Evolutionary conservation across 371 early-diverging fungal species (phyloP).

Genomic region (Coemansia sp.): DNA sequence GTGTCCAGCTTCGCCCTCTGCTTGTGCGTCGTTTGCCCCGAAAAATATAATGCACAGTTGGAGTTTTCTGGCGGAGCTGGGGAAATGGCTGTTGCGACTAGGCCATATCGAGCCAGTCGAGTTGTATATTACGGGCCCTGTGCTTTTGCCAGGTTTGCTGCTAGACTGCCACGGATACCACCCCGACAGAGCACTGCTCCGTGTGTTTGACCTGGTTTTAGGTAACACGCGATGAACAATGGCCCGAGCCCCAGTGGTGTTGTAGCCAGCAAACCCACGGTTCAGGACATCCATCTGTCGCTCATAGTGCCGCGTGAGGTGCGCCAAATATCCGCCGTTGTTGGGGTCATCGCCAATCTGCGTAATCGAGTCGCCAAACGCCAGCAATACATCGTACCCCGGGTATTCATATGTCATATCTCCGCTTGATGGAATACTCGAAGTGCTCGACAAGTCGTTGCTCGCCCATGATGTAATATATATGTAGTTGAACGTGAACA

Average conservation of each 20-base stretch:
- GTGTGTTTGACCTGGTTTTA: background rate
- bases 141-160: background rate
- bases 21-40: slow-evolving; percentile 80
- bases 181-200: background rate
- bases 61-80: slow-evolving; percentile 42
- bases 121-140: background rate
- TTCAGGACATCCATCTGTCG: slow-evolving; percentile 74
- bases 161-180: background rate
- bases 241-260: background rate
- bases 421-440: background rate
- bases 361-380: slow-evolving; percentile 73
- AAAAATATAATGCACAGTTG: slow-evolving; percentile 71
- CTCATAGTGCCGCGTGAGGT: slow-evolving; percentile 54
- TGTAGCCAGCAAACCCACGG: slow-evolving; percentile 71
- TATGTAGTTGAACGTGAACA: slow-evolving; percentile 2
- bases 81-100: slow-evolving; percentile 58
- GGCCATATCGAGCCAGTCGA: slow-evolving; percentile 52
- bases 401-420: slow-evolving; percentile 7
- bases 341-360: slow-evolving; percentile 69
- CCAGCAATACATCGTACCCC: slow-evolving; percentile 49
- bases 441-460: background rate
- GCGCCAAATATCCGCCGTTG: slow-evolving; percentile 64
- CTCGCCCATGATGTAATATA: background rate
- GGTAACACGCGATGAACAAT: slow-evolving; percentile 8
- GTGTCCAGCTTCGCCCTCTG: slow-evolving; percentile 57